Conservation (phyloP, 78 protist species). For the Tieghemostelium lacteum region DNA sequence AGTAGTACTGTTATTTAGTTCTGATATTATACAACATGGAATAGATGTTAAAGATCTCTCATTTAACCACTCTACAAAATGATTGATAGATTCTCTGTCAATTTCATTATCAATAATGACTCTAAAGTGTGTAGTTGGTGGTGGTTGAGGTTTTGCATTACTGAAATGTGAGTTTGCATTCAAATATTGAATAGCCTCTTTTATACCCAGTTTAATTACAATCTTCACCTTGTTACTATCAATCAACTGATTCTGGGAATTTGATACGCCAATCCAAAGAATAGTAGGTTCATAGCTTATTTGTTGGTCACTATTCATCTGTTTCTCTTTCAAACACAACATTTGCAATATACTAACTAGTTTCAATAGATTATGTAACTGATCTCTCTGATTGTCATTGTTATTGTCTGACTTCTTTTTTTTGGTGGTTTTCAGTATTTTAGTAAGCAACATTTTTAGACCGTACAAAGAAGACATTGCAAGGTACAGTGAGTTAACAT, state of each 20-base stretch:
- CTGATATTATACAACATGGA: neutral
- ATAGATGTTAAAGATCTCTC: neutral
- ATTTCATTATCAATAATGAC: slow-evolving; percentile 24
- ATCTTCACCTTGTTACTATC: neutral
- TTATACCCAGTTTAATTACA: neutral
- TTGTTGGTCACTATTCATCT: neutral
- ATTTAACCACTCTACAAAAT: slow-evolving; percentile 2
- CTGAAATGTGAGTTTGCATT: neutral
- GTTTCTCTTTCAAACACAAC: slow-evolving; percentile 1
- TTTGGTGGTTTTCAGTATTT: no score
- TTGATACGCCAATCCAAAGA: slow-evolving; percentile 14
- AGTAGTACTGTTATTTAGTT: neutral
- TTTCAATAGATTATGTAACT: slow-evolving; percentile 18
- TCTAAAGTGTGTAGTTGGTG: slow-evolving; percentile 34
- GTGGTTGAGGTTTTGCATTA: neutral
- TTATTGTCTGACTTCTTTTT: no score
- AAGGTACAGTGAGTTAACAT: no score
- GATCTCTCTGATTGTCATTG: no score
- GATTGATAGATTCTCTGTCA: neutral
- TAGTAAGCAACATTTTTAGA: no score
- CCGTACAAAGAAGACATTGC: no score
- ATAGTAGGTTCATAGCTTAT: neutral
- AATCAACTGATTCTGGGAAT: neutral
- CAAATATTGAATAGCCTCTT: neutral
- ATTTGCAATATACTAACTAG: slow-evolving; percentile 6